A percentile compares a stretch with the other conserved stretches of the same genome.
These are phyloP conservation scores for Secale cereale DNA, from an alignment of 176 grass and related monocot species.

Conservation along the genomic window DNA sequence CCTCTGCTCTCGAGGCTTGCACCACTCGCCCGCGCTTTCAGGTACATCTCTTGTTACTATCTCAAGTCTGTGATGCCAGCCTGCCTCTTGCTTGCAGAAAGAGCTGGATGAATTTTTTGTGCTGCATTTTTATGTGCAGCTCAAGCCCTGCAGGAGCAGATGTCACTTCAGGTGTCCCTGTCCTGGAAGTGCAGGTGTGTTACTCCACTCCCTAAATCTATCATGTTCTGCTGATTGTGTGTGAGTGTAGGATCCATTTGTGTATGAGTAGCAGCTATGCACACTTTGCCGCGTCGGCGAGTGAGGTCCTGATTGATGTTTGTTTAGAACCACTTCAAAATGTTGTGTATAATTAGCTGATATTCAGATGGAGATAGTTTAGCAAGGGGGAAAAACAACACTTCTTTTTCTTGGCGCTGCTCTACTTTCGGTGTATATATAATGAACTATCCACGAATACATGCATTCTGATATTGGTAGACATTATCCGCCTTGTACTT, in stretches of 20 bases:
- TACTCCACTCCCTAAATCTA: background rate
- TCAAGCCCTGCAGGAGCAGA: background rate
- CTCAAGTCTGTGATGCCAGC: background rate
- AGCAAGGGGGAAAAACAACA: background rate
- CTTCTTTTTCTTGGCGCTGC: background rate
- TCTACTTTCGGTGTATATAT: background rate
- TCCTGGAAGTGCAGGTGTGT: constrained; percentile 3
- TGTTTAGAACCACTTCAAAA: background rate
- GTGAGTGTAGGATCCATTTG: background rate
- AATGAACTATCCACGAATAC: background rate
- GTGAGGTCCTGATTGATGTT: no score
- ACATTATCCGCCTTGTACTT: background rate
- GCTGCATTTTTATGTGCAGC: background rate
- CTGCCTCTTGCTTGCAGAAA: background rate
- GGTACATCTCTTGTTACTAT: background rate
- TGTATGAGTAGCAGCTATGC: background rate
- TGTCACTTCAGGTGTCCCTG: background rate
- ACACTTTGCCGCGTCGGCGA: background rate
- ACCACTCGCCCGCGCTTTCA: background rate
- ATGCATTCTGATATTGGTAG: background rate
- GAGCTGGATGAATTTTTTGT: background rate
- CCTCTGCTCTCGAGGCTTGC: background rate
- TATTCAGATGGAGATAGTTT: background rate
- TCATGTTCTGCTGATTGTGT: background rate
- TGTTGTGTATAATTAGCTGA: background rate